These are phyloP conservation scores for Decorospora gaudefroyi DNA, from an alignment of 2,329 filamentous ascomycete genomes.

Conservation along the genomic window DNA sequence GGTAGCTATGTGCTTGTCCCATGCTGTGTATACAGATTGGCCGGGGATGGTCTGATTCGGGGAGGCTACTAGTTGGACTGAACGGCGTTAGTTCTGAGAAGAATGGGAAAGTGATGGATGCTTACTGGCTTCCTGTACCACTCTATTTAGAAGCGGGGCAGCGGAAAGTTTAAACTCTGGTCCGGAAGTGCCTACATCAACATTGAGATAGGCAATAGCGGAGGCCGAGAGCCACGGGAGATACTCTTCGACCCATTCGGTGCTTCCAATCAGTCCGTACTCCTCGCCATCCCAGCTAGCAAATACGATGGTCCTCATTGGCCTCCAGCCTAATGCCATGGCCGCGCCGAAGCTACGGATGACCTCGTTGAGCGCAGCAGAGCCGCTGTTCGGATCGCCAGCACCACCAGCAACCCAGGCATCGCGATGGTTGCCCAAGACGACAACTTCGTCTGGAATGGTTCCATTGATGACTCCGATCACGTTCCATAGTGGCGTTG, in stretches of 20 bases:
- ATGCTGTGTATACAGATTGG: conserved; percentile 69
- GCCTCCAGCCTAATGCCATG: conserved; percentile 75
- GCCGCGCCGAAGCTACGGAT: conserved; percentile 75
- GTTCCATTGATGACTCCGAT: conserved; percentile 91
- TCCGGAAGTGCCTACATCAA: conserved; percentile 74
- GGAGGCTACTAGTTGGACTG: conserved; percentile 44
- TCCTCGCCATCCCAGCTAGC: conserved; percentile 72
- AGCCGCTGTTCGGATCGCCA: conserved; percentile 81
- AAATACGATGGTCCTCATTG: conserved; percentile 87
- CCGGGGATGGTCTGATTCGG: conserved; percentile 73
- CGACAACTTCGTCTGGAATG: conserved; percentile 79
- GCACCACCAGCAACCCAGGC: conserved; percentile 88
- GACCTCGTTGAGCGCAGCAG: conserved; percentile 77
- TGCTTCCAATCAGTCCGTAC: conserved; percentile 83
- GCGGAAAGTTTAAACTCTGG: conserved; percentile 67
- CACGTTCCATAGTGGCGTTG: conserved; percentile 67
- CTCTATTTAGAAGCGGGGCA: conserved; percentile 74
- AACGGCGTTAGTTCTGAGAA: conserved; percentile 13
- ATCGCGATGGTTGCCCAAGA: conserved; percentile 91
- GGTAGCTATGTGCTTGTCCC: conserved; percentile 61
- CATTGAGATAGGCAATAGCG: conserved; percentile 82
- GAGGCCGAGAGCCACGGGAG: conserved; percentile 75
- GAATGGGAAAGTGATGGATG: background rate
- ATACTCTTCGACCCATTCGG: conserved; percentile 92
- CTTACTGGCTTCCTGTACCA: conserved; percentile 67